phyloP scores from a whole-genome alignment of 2,329 filamentous ascomycete genomes.

The Botrytis pseudocinerea region DNA sequence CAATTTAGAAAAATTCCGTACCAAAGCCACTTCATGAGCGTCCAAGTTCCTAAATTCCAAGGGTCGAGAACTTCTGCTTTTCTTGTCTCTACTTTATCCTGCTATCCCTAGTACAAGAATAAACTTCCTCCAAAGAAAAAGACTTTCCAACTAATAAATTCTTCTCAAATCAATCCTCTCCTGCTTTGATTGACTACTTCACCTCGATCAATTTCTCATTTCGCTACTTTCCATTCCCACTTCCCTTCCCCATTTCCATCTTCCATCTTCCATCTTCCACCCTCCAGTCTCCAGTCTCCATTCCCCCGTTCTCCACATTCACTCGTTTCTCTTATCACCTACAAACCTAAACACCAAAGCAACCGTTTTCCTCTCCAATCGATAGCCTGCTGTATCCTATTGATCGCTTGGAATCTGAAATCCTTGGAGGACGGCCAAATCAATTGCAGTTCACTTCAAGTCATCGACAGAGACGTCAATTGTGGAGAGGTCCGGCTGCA shows the following conservation, averaged over 20 bases:
- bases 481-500: not conserved
- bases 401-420: not conserved
- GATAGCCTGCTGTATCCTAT: constrained; percentile 4
- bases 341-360: not conserved
- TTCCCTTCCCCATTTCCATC: not conserved
- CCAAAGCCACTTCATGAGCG: not conserved
- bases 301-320: constrained; percentile 15
- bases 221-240: no score
- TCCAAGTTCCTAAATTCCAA: constrained; percentile 4
- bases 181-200: not conserved
- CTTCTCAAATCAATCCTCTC: not conserved
- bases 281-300: not conserved
- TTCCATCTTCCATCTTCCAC: not conserved
- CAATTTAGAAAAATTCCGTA: not conserved
- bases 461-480: not conserved
- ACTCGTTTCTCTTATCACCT: constrained; percentile 7
- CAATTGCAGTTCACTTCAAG: not conserved
- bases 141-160: not conserved
- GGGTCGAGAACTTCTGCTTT: constrained; percentile 2
- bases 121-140: not conserved
- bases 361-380: not conserved
- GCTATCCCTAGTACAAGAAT: not conserved
- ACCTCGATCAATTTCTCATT: not conserved
- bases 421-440: not conserved
- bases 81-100: not conserved